phyloP scores from a whole-genome alignment of 371 early-diverging fungal species.

The Rhizopus stolonifer region DNA sequence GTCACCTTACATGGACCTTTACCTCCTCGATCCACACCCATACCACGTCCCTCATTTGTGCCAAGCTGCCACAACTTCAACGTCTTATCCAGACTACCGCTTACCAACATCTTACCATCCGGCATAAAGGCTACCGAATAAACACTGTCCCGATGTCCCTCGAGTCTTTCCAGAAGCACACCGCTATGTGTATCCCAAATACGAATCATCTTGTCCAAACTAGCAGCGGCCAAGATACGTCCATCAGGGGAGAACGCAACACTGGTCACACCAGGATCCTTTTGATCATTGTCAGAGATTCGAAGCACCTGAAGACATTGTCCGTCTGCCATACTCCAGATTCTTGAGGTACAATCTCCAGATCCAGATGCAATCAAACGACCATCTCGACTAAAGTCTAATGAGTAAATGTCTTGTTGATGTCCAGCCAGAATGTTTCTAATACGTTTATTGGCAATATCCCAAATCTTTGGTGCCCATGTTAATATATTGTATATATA shows the following conservation, averaged over 20 bases:
- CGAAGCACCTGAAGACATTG: slow-evolving; percentile 65
- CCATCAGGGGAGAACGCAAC: slow-evolving; percentile 85
- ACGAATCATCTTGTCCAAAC: slow-evolving; percentile 86
- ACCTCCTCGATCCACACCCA: slow-evolving; percentile 26
- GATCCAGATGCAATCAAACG: slow-evolving; percentile 85
- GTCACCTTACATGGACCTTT: slow-evolving; percentile 52
- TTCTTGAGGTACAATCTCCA: slow-evolving; percentile 86
- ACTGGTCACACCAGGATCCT: slow-evolving; percentile 91
- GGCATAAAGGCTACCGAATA: slow-evolving; percentile 93
- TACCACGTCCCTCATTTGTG: slow-evolving; percentile 26
- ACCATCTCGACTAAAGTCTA: slow-evolving; percentile 93
- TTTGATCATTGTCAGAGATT: slow-evolving; percentile 74
- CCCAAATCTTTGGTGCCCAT: slow-evolving; percentile 82
- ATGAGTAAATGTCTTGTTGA: slow-evolving; percentile 91
- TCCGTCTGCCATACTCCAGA: slow-evolving; percentile 85
- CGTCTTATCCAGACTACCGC: slow-evolving; percentile 93
- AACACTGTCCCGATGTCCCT: slow-evolving; percentile 93
- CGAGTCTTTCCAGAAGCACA: slow-evolving; percentile 74
- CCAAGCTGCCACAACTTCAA: slow-evolving; percentile 88
- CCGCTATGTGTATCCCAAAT: slow-evolving; percentile 87
- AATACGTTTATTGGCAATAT: slow-evolving; percentile 64
- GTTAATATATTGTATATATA: too few species aligned
- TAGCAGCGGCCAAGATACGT: slow-evolving; percentile 72
- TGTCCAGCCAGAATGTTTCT: slow-evolving; percentile 79
- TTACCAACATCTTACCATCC: slow-evolving; percentile 85